A percentile compares a stretch with the other conserved stretches of the same genome.
These are phyloP conservation scores for Zygosaccharomyces sapae DNA, from an alignment of 1,139 yeast genomes.

Conservation along the genomic window DNA sequence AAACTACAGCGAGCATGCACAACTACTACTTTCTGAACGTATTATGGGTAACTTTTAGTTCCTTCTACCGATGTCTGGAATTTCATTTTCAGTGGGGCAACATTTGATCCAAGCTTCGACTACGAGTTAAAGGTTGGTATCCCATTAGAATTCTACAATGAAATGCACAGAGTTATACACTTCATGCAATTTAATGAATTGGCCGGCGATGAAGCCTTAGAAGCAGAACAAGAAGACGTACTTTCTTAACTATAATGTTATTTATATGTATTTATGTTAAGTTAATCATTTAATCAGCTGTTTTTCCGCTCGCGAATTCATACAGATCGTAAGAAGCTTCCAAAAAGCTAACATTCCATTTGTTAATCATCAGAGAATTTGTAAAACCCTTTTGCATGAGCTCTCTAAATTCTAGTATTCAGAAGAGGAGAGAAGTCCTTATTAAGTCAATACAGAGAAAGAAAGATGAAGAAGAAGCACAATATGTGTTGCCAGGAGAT, in stretches of 20 bases:
- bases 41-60: conserved; percentile 80
- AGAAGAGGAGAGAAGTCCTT: conserved; percentile 7
- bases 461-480: conserved; percentile 5
- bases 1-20: conserved; percentile 58
- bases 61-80: conserved; percentile 90
- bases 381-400: no score
- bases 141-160: conserved; percentile 81
- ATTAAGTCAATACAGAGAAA: conserved; percentile 8
- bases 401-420: not conserved
- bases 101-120: conserved; percentile 62
- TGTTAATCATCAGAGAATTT: no score
- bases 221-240: conserved; percentile 70
- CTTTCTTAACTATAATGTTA: conserved; percentile 40
- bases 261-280: no score
- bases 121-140: conserved; percentile 68
- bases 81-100: conserved; percentile 81
- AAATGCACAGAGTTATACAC: conserved; percentile 83
- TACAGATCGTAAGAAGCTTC: no score
- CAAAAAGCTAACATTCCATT: no score
- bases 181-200: conserved; percentile 69
- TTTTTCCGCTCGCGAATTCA: no score
- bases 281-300: no score
- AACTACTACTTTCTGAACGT: conserved; percentile 69
- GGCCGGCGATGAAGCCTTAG: conserved; percentile 53
- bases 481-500: not conserved